Conservation (phyloP, 257 asterid genomes). For the Plantago ovata region DNA sequence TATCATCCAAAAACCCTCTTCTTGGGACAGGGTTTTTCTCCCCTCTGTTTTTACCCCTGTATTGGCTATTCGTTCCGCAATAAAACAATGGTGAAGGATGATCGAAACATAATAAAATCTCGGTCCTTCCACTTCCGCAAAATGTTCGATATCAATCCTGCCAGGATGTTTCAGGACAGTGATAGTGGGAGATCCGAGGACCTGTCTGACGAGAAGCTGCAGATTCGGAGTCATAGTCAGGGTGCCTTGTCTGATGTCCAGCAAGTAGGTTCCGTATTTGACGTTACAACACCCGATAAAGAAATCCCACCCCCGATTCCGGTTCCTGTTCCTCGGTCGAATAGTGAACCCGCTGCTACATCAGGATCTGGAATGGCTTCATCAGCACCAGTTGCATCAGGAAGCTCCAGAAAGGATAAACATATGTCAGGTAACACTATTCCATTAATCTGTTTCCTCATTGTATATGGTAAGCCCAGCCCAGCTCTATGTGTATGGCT, state of each 20-base stretch:
- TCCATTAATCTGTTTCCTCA: too few species aligned
- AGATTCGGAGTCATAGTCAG: slow-evolving; percentile 17
- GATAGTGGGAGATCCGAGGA: slow-evolving; percentile 26
- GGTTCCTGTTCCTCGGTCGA: slow-evolving; percentile 20
- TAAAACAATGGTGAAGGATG: slow-evolving; percentile 32
- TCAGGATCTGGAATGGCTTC: background rate
- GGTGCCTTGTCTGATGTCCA: slow-evolving; percentile 23
- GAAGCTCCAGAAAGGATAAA: slow-evolving; percentile 25
- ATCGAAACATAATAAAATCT: slow-evolving; percentile 32
- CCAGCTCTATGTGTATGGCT: background rate
- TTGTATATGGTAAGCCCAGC: too few species aligned
- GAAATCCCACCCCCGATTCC: background rate
- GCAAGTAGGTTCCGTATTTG: slow-evolving; percentile 21
- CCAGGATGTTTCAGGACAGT: slow-evolving; percentile 29
- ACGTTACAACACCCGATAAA: slow-evolving; percentile 15
- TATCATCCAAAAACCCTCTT: background rate
- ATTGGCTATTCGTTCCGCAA: background rate
- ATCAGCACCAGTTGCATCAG: slow-evolving; percentile 6
- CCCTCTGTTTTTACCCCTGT: background rate
- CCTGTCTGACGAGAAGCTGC: slow-evolving; percentile 22
- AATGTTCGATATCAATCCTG: slow-evolving; percentile 37
- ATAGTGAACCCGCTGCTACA: slow-evolving; percentile 14
- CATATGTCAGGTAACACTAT: slow-evolving; percentile 32
- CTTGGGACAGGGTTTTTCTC: slow-evolving; percentile 19
- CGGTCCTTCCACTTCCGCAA: slow-evolving; percentile 46